Percentiles rank a stretch among this genome's conserved stretches.
These are phyloP conservation scores for Saturnispora silvae DNA, from an alignment of 805 yeast species.

Conservation along the genomic window DNA sequence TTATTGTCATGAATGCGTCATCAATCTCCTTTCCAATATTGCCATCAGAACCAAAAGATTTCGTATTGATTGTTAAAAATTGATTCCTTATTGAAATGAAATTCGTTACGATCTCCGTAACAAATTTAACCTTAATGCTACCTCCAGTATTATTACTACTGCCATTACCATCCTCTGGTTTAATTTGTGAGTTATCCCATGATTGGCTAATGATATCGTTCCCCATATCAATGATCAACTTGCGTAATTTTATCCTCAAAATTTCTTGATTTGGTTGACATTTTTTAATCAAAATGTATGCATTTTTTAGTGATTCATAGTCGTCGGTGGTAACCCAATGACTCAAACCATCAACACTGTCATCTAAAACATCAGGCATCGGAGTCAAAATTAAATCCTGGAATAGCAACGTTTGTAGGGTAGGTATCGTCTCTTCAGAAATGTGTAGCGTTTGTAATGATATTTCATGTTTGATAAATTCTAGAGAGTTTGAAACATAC, in stretches of 20 bases:
- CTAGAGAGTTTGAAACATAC: conserved; percentile 41
- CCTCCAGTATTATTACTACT: conserved; percentile 9
- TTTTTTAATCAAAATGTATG: conserved; percentile 40
- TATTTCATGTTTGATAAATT: conserved; percentile 54
- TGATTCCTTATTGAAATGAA: conserved; percentile 42
- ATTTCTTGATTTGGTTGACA: conserved; percentile 44
- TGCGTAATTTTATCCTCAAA: conserved; percentile 37
- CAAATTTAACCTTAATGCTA: conserved; percentile 35
- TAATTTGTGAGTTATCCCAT: conserved; percentile 16
- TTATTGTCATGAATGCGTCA: conserved; percentile 48
- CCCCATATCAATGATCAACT: conserved; percentile 39
- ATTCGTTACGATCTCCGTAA: conserved; percentile 57
- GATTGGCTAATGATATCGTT: conserved; percentile 24
- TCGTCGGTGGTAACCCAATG: conserved; percentile 44
- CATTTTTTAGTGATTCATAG: conserved; percentile 32
- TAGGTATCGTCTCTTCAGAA: conserved; percentile 44
- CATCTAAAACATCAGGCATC: conserved; percentile 42
- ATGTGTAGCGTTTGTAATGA: conserved; percentile 42
- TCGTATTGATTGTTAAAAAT: conserved; percentile 36
- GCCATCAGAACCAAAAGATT: conserved; percentile 39
- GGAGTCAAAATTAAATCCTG: conserved; percentile 46
- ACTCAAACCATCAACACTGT: conserved; percentile 45
- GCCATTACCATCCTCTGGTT: conserved; percentile 15
- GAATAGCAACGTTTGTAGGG: conserved; percentile 45
- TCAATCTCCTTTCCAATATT: conserved; percentile 45